Percentiles rank a stretch among this genome's conserved stretches.
phyloP scores from a whole-genome alignment of 1,284 basidiomycete species.

The Fistulinella staudtii region DNA sequence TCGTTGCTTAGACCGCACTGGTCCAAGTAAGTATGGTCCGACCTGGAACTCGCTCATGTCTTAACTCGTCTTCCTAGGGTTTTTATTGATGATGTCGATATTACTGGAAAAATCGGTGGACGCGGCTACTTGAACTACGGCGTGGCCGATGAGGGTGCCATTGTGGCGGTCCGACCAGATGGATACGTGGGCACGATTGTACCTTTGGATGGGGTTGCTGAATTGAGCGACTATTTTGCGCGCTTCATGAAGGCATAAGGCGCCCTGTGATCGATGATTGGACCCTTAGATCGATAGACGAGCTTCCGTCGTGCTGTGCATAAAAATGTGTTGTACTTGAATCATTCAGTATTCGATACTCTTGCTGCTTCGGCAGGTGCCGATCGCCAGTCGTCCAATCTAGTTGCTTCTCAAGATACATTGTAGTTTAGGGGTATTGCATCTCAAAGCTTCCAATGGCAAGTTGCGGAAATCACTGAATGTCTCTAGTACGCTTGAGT shows the following conservation, averaged over 20 bases:
- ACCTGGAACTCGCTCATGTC: background rate
- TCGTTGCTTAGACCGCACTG: conserved; percentile 54
- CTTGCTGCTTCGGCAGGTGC: too few species aligned
- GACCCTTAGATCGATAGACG: too few species aligned
- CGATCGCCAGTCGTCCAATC: too few species aligned
- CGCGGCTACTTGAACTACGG: conserved; percentile 54
- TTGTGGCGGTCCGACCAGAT: conserved; percentile 70
- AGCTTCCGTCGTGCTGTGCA: too few species aligned
- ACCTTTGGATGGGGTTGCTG: conserved; percentile 43
- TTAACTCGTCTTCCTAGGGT: conserved; percentile 36
- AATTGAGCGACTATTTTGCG: conserved; percentile 53
- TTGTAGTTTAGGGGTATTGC: too few species aligned
- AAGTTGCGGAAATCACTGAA: too few species aligned
- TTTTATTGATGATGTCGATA: conserved; percentile 45
- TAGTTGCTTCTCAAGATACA: too few species aligned
- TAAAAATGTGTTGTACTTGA: too few species aligned
- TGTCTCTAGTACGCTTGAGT: too few species aligned
- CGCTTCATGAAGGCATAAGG: conserved; percentile 33
- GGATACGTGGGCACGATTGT: conserved; percentile 65
- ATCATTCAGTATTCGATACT: too few species aligned
- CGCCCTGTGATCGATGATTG: too few species aligned
- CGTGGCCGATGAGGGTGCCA: conserved; percentile 50
- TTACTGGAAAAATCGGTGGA: conserved; percentile 39
- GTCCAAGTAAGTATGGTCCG: conserved; percentile 49
- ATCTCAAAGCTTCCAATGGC: too few species aligned